Conservation (phyloP, 2,329 filamentous ascomycete genomes). For the Fusarium euwallaceae region DNA sequence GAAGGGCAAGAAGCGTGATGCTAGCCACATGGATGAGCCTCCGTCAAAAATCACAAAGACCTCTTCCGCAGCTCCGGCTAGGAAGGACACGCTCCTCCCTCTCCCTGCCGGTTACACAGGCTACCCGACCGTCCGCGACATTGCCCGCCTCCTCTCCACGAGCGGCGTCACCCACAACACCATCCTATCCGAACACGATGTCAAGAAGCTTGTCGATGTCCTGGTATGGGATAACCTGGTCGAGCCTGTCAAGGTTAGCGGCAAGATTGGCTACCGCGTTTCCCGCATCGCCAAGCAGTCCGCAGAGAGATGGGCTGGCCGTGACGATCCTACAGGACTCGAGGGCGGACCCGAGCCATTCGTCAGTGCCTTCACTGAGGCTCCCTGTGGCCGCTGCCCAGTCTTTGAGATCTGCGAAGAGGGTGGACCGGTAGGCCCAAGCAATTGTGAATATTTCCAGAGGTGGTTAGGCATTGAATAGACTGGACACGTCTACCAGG, state of each 20-base stretch:
- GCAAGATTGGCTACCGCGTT: conserved; percentile 66
- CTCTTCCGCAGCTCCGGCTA: conserved; percentile 29
- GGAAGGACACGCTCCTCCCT: conserved; percentile 62
- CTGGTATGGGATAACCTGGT: conserved; percentile 90
- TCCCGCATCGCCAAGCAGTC: conserved; percentile 63
- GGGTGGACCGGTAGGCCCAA: conserved; percentile 89
- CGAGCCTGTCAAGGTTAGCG: conserved; percentile 70
- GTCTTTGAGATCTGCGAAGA: conserved; percentile 94
- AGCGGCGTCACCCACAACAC: conserved; percentile 80
- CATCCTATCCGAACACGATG: conserved; percentile 78
- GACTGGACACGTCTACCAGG: background rate
- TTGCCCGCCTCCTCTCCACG: conserved; percentile 80
- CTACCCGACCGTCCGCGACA: conserved; percentile 85
- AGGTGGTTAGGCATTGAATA: conserved; percentile 77
- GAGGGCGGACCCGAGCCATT: conserved; percentile 59
- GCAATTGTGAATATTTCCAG: conserved; percentile 91
- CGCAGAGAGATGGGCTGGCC: conserved; percentile 56
- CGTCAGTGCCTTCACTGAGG: conserved; percentile 84
- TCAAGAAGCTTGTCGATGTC: conserved; percentile 88
- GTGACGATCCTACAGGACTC: conserved; percentile 53
- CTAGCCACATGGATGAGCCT: conserved; percentile 54
- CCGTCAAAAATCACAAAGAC: conserved; percentile 48
- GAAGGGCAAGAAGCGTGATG: conserved; percentile 65
- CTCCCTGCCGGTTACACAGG: conserved; percentile 76
- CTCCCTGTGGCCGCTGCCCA: conserved; percentile 91